Base-by-base conservation (phyloP, 305 asterid genomes). In the Solanum chacoense region DNA sequence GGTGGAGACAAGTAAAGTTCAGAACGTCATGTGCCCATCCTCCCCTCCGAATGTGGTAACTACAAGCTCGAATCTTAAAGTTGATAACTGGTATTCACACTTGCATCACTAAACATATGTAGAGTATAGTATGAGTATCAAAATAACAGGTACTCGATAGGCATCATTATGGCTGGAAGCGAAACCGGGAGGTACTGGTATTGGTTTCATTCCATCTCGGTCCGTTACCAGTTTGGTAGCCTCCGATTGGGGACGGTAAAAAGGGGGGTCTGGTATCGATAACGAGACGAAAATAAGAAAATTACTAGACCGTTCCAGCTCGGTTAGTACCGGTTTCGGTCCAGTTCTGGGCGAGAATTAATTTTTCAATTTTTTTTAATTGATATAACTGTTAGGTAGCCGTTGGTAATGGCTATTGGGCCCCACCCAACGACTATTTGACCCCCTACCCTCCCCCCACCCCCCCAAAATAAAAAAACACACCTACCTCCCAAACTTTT, bases 21-120 rank as follows among this genome's bases (percentile, higher is more conserved):
- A 50, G 9, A 50, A 18, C 4, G 63, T 7, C n/a, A 50, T 16
- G 65, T 50, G n/a, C 65, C 7, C 65, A 50, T 18, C n/a, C n/a
- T 50, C 22, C 4, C n/a, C 65, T 50, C 10, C 0, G 4, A 50
- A 50, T 16, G 9, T 2, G 4, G 10, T 7, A 16, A 7, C 65
- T 16, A 3, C 0, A 1, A 2, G 65, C 2, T 50, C 65, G 10
- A 50, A 16, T 50, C 22, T 50, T 4, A 16, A 50, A 0, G 0
- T 0, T 16, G 65, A 7, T 50, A 50, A 16, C n/a, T 16, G 4
- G 65, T 7, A 18, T 1, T 50, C n/a, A 18, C n/a, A 16, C 65
- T 18, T 50, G n/a, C 10, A 16, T 50, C 65, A 50, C 9, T 8
- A 50, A 50, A 50, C 9, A 50, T 0, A 50, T 50, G n/a, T 6